These are phyloP conservation scores for Raphanus hybrid DNA, from an alignment of 441 rosid species.

Conservation along the genomic window DNA sequence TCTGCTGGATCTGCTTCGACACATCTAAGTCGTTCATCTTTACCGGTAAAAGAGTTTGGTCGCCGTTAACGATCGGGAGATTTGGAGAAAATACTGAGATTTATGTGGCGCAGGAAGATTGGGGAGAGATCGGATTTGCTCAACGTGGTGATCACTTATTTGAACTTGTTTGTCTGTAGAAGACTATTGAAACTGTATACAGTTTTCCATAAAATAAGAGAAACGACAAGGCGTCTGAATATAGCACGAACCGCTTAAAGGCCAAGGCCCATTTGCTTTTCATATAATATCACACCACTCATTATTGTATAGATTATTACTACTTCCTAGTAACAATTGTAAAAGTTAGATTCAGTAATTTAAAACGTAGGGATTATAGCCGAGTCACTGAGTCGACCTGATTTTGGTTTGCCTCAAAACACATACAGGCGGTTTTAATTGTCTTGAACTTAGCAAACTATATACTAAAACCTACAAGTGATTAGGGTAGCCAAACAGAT, in stretches of 20 bases:
- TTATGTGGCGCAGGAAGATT: conserved; percentile 46
- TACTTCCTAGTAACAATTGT: neutral
- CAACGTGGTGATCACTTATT: conserved; percentile 42
- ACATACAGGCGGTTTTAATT: neutral
- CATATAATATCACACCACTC: neutral
- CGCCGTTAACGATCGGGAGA: conserved; percentile 30
- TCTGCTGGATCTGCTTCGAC: conserved; percentile 97
- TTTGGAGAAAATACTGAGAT: conserved; percentile 26
- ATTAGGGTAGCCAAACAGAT: neutral
- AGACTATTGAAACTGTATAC: conserved; percentile 19
- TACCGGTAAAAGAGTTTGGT: conserved; percentile 15
- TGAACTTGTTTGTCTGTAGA: conserved; percentile 32
- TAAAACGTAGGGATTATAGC: too few species aligned
- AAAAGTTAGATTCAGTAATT: neutral
- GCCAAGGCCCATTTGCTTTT: neutral
- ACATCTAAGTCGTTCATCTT: conserved; percentile 95
- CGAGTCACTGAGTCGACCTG: too few species aligned
- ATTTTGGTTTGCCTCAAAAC: neutral
- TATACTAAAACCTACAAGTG: neutral
- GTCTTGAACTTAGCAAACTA: neutral
- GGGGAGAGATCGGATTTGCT: conserved; percentile 35
- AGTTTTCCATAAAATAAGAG: neutral
- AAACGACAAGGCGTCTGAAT: conserved; percentile 35
- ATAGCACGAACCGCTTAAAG: neutral
- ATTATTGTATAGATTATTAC: too few species aligned